Percentiles rank a stretch among this genome's conserved stretches.
Conservation (phyloP, 352 stramenopile species). For the Globisporangium carolinianum region DNA sequence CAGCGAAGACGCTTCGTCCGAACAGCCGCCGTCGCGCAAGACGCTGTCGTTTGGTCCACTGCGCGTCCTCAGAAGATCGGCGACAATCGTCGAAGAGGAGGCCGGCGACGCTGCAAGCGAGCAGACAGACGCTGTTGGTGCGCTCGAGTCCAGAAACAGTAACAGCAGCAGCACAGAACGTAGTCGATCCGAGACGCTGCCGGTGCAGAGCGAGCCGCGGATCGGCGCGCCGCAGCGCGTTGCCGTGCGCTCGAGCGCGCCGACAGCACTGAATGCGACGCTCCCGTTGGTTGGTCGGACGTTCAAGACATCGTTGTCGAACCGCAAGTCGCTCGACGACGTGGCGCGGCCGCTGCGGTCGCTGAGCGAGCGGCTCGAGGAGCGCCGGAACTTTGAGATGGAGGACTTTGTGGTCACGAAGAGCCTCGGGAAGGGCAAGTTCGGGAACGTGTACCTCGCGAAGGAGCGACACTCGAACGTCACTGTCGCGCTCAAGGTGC, state of each 20-base stretch:
- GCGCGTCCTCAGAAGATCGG: slow-evolving; percentile 16
- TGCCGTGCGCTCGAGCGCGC: slow-evolving; percentile 18
- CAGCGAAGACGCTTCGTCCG: slow-evolving; percentile 9
- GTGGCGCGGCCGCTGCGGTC: slow-evolving; percentile 20
- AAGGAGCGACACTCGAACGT: slow-evolving; percentile 60
- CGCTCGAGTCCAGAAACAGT: not conserved
- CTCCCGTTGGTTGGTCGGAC: slow-evolving; percentile 12
- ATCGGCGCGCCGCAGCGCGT: slow-evolving; percentile 29
- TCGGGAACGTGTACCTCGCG: slow-evolving; percentile 80
- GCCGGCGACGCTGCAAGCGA: not conserved
- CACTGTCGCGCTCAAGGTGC: slow-evolving; percentile 77
- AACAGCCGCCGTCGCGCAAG: slow-evolving; percentile 5
- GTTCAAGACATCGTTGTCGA: slow-evolving; percentile 15
- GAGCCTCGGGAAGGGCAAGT: slow-evolving; percentile 81
- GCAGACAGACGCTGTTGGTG: not conserved
- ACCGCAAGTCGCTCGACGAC: slow-evolving; percentile 41
- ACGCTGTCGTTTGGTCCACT: slow-evolving; percentile 27
- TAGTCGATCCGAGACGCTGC: slow-evolving; percentile 3
- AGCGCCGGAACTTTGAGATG: slow-evolving; percentile 62
- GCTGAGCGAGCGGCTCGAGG: slow-evolving; percentile 39
- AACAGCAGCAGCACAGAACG: not conserved
- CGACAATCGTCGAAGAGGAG: slow-evolving; percentile 20
- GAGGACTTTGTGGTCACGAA: slow-evolving; percentile 75
- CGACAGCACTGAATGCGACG: slow-evolving; percentile 10
- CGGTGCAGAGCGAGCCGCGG: slow-evolving; percentile 5